These are phyloP conservation scores for Rozella allomycis DNA, from an alignment of 371 early-diverging fungal genomes.

Conservation along the genomic window DNA sequence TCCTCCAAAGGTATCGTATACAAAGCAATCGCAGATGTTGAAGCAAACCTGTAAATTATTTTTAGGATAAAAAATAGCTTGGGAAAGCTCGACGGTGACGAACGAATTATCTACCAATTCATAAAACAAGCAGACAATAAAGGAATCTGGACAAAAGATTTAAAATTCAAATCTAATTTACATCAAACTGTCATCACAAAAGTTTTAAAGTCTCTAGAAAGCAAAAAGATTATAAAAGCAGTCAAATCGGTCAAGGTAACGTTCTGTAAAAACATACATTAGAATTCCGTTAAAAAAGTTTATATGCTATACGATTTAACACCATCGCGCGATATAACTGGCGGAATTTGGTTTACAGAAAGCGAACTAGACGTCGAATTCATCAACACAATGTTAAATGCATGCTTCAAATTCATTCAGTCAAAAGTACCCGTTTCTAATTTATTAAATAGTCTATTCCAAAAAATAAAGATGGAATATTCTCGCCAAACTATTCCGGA, in stretches of 20 bases:
- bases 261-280: background rate
- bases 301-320: conserved; percentile 78
- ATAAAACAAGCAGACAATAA: conserved; percentile 60
- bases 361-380: conserved; percentile 87
- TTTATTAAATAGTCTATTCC: background rate
- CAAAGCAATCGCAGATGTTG: no score
- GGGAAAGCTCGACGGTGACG: conserved; percentile 9
- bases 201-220: conserved; percentile 59
- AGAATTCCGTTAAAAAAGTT: conserved; percentile 66
- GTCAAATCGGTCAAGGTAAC: conserved; percentile 77
- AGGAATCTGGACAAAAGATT: conserved; percentile 74
- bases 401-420: conserved; percentile 49
- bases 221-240: conserved; percentile 60
- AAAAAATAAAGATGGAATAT: conserved; percentile 17
- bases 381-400: conserved; percentile 54
- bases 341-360: conserved; percentile 93
- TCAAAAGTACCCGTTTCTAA: conserved; percentile 23
- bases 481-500: conserved; percentile 24
- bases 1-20: no score
- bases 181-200: conserved; percentile 58
- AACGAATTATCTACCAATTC: conserved; percentile 40
- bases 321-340: conserved; percentile 83
- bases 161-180: conserved; percentile 64
- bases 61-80: no score
- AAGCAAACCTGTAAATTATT: no score